Conservation (phyloP, 2,329 filamentous ascomycete genomes). For the Thielaviopsis ethacetica region DNA sequence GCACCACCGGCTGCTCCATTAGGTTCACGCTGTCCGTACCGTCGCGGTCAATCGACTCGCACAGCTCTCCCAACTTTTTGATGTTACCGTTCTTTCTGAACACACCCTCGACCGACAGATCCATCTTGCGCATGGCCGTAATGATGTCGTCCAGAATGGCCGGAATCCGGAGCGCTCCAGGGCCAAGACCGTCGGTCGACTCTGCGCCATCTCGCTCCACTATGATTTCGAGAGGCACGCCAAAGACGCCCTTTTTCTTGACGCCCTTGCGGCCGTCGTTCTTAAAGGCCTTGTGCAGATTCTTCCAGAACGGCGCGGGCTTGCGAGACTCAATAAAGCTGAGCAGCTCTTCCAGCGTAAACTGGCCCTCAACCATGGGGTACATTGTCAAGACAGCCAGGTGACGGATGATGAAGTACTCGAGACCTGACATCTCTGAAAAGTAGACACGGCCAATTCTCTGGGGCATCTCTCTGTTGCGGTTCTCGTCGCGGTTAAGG, state of each 20-base stretch:
- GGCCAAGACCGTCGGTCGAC: constrained; percentile 92
- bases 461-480: constrained; percentile 35
- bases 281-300: constrained; percentile 92
- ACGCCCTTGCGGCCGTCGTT: constrained; percentile 59
- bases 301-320: constrained; percentile 86
- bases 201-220: constrained; percentile 90
- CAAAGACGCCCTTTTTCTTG: constrained; percentile 91
- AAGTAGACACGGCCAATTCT: constrained; percentile 66
- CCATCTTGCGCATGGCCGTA: constrained; percentile 93
- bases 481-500: constrained; percentile 26
- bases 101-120: constrained; percentile 94
- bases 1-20: constrained; percentile 76
- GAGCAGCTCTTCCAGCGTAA: constrained; percentile 84
- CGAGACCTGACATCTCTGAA: constrained; percentile 82
- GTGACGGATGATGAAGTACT: constrained; percentile 95
- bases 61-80: constrained; percentile 73
- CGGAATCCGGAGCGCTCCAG: constrained; percentile 76
- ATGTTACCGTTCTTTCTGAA: constrained; percentile 99
- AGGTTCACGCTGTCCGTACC: constrained; percentile 77
- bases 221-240: constrained; percentile 72
- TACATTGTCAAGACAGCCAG: constrained; percentile 92
- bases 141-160: constrained; percentile 92
- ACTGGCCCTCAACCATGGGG: constrained; percentile 74
- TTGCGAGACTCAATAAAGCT: constrained; percentile 87
- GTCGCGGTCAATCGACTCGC: constrained; percentile 71